Base-by-base conservation (phyloP, 768 basidiomycete genomes). In the Cystofilobasidium bisporidii region DNA sequence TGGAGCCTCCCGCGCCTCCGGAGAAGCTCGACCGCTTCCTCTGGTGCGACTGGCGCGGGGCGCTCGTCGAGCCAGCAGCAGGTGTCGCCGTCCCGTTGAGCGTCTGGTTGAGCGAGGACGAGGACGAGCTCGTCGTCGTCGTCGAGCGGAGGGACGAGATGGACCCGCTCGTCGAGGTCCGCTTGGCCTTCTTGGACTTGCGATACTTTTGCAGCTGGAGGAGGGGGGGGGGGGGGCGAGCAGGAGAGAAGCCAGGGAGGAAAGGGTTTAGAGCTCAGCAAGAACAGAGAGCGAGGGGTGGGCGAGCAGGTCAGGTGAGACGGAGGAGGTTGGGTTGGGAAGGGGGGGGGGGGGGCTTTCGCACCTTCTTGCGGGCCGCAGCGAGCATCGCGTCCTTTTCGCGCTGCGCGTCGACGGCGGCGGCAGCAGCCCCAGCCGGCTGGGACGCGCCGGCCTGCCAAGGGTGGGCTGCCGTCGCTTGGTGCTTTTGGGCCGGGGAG, bases 141-240 rank as follows among this genome's bases (percentile, higher is more conserved):
- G 30, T 61, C 24, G 43, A 48, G 30, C 20, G 43, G 30, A 62
- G 26, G 28, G 61, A 62, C 22, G 60, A 40, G 38, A 61, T 61
- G 60, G 60, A 61, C n/a, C 53, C 30, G 10, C 3, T 12, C 11
- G 28, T n/a, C 57, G 64, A 65, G 4, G 57, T 28, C 15, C 57
- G 56, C 41, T 65, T 65, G 38, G 55, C 30, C 43, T 58, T 18
- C 38, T 60, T 60, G 38, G 58, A 40, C 45, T 65, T 65, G 26
- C 64, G 64, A 32, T 65, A 65, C 18, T 55, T 59, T 36, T 65
- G 58, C 45, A 65, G 64, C 64, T 65, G 57, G 24, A 14, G 36
- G n/a, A 50, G 47, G 6, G 53, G n/a, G 24, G 22, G 36, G 24
- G 63, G 28, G 26, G 50, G 62, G 30, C 26, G 41, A 6, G 38